phyloP scores from a whole-genome alignment of 2,329 filamentous ascomycete species.

The Ceratocystis ficicola region DNA sequence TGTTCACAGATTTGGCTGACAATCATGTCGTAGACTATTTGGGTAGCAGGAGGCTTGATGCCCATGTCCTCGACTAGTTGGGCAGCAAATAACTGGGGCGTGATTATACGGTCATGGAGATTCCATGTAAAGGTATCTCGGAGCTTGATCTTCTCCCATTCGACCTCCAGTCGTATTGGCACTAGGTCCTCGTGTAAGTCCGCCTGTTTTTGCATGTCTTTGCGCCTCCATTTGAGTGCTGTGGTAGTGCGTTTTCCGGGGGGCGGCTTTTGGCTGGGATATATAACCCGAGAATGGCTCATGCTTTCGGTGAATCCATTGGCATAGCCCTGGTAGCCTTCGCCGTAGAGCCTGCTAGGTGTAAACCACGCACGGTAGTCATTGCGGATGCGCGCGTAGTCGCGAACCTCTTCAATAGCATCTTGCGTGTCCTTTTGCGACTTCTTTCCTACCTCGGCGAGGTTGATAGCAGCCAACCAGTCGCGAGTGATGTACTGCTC shows the following conservation, averaged over 20 bases:
- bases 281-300: slow-evolving; percentile 58
- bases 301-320: slow-evolving; percentile 71
- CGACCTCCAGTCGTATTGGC: slow-evolving; percentile 81
- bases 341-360: slow-evolving; percentile 49
- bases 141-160: slow-evolving; percentile 88
- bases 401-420: slow-evolving; percentile 55
- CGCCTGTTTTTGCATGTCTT: slow-evolving; percentile 72
- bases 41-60: slow-evolving; percentile 55
- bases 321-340: slow-evolving; percentile 77
- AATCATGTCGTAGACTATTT: slow-evolving; percentile 50
- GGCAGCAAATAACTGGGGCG: slow-evolving; percentile 69
- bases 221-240: slow-evolving; percentile 59
- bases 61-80: slow-evolving; percentile 88
- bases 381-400: slow-evolving; percentile 51
- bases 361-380: slow-evolving; percentile 46
- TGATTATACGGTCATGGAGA: slow-evolving; percentile 74
- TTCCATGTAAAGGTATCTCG: slow-evolving; percentile 99
- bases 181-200: slow-evolving; percentile 87
- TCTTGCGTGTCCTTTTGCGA: slow-evolving; percentile 47
- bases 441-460: slow-evolving; percentile 40
- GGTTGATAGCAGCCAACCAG: slow-evolving; percentile 41
- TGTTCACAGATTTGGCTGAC: slow-evolving; percentile 71
- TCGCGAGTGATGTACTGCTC: slow-evolving; percentile 45
- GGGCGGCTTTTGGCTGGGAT: slow-evolving; percentile 63
- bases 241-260: slow-evolving; percentile 66